Percentiles rank a stretch among this genome's conserved stretches.
Conservation (phyloP, 2,329 filamentous ascomycete species). For the Cladosporium sp. region DNA sequence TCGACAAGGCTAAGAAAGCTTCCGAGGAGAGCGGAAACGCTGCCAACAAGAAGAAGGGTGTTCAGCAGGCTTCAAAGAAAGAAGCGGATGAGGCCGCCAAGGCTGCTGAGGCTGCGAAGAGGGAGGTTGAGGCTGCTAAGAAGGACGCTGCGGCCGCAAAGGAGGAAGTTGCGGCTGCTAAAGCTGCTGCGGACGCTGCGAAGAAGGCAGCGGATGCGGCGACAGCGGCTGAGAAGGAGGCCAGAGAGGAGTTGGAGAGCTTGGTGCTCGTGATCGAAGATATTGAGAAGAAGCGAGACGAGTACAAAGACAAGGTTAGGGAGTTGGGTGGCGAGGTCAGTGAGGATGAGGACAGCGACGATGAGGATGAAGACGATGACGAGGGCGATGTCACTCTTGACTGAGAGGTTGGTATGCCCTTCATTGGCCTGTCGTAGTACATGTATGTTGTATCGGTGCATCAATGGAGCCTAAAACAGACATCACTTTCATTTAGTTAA, state of each 20-base stretch:
- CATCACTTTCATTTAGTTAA: background rate
- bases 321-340: slow-evolving; percentile 33
- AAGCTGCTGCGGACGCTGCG: slow-evolving; percentile 5
- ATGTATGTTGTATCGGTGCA: background rate
- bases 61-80: background rate
- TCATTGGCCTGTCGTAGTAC: background rate
- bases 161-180: slow-evolving; percentile 14
- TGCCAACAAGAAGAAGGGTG: slow-evolving; percentile 13
- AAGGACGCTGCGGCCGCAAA: slow-evolving; percentile 20
- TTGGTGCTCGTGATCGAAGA: slow-evolving; percentile 51
- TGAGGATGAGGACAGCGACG: slow-evolving; percentile 34
- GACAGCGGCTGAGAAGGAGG: slow-evolving; percentile 40
- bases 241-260: slow-evolving; percentile 50
- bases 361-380: slow-evolving; percentile 32
- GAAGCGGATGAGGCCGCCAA: background rate
- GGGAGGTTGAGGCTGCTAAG: slow-evolving; percentile 24
- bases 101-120: slow-evolving; percentile 22
- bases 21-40: background rate
- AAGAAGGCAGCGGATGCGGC: slow-evolving; percentile 20
- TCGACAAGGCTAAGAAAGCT: slow-evolving; percentile 12
- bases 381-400: slow-evolving; percentile 4
- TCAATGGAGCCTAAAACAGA: background rate
- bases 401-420: background rate
- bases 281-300: slow-evolving; percentile 45
- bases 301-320: slow-evolving; percentile 29